A percentile compares a stretch with the other conserved stretches of the same genome.
These are phyloP conservation scores for Leccinum imitatum DNA, from an alignment of 768 basidiomycete genomes.

Conservation along the genomic window DNA sequence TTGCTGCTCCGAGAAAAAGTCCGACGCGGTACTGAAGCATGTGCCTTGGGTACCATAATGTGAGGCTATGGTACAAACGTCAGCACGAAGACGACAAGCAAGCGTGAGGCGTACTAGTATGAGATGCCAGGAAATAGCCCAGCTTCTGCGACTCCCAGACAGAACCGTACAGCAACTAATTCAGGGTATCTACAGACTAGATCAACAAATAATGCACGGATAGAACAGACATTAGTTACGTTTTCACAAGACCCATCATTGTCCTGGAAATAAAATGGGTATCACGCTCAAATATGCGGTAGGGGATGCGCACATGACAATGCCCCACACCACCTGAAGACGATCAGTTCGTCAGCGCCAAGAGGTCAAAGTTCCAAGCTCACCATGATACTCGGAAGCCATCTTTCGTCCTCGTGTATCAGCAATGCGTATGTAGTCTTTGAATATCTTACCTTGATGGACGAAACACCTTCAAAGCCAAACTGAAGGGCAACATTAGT, in stretches of 20 bases:
- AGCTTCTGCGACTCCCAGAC: conserved; percentile 66
- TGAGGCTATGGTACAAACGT: conserved; percentile 41
- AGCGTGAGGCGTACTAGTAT: conserved; percentile 53
- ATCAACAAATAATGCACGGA: background rate
- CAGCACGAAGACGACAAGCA: background rate
- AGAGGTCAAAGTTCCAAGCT: conserved; percentile 10
- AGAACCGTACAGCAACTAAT: conserved; percentile 55
- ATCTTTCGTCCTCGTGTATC: conserved; percentile 34
- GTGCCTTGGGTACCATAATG: conserved; percentile 68
- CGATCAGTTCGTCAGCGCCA: background rate
- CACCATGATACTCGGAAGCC: conserved; percentile 68
- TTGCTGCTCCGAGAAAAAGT: conserved; percentile 65
- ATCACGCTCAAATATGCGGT: background rate
- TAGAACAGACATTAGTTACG: conserved; percentile 31
- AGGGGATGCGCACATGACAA: conserved; percentile 46
- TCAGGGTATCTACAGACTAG: conserved; percentile 50
- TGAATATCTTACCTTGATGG: conserved; percentile 52
- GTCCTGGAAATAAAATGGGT: conserved; percentile 39
- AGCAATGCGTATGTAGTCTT: background rate
- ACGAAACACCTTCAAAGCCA: conserved; percentile 58
- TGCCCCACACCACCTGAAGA: conserved; percentile 61
- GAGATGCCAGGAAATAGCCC: conserved; percentile 73
- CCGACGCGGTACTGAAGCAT: conserved; percentile 59
- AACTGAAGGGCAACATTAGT: conserved; percentile 2
- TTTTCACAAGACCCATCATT: conserved; percentile 67